Percentiles rank a stretch among this genome's conserved stretches.
phyloP scores from a whole-genome alignment of 345 rosid genomes.

The Brassica carinata region DNA sequence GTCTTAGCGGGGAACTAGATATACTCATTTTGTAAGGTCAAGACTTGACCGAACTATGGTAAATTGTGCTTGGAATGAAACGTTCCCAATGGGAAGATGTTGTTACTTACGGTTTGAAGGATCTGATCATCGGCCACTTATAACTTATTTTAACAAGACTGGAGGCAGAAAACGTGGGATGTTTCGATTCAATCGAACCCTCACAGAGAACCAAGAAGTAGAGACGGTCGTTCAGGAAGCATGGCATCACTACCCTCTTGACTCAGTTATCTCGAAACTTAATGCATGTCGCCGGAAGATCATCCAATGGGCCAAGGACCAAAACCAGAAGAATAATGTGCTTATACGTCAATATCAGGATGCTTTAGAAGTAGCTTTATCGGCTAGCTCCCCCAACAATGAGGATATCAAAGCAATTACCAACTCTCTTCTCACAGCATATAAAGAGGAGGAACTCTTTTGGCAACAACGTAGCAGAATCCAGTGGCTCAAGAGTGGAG shows the following conservation, averaged over 20 bases:
- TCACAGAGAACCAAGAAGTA: not conserved
- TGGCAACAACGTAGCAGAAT: too few species aligned
- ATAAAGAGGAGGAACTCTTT: too few species aligned
- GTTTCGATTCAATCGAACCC: not conserved
- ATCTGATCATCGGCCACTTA: not conserved
- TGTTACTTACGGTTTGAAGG: not conserved
- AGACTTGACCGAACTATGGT: not conserved
- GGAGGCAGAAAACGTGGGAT: not conserved
- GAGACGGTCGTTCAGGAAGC: not conserved
- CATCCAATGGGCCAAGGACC: not conserved
- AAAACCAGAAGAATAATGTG: too few species aligned
- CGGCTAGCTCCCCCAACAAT: not conserved
- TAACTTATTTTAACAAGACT: not conserved
- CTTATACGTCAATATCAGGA: not conserved
- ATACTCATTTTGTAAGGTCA: not conserved
- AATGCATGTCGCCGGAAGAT: not conserved
- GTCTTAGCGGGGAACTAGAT: not conserved
- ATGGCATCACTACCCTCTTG: not conserved
- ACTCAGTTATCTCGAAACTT: not conserved
- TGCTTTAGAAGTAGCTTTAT: not conserved
- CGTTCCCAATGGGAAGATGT: not conserved
- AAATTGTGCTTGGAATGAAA: not conserved
- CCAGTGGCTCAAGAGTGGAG: too few species aligned
- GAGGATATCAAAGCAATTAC: too few species aligned
- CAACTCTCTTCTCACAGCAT: too few species aligned